Conservation (phyloP, 805 yeast species). For the Saccharomycopsis oosterbeekiorum region DNA sequence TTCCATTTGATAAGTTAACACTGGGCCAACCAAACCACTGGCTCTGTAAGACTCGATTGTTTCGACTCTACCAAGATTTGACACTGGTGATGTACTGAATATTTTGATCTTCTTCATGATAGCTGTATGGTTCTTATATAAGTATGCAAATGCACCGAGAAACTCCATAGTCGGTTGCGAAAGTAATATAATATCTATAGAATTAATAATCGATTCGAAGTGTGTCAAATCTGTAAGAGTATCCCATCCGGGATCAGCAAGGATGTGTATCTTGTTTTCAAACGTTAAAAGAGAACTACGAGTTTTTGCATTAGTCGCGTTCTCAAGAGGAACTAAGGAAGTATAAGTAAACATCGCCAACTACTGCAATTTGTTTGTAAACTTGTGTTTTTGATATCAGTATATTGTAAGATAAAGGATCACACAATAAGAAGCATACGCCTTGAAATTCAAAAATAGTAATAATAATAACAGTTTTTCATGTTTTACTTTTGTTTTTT, state of each 20-base stretch:
- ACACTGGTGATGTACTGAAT: conserved; percentile 84
- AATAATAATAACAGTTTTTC: background rate
- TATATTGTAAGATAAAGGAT: too few relatives aligned
- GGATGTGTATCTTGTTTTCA: conserved; percentile 30
- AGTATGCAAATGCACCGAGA: conserved; percentile 65
- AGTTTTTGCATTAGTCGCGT: conserved; percentile 12
- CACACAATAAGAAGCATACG: too few relatives aligned
- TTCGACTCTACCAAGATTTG: conserved; percentile 75
- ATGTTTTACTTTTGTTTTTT: background rate
- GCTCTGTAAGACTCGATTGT: conserved; percentile 76
- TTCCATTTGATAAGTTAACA: conserved; percentile 46
- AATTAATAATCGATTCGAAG: conserved; percentile 33
- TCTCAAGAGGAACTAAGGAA: conserved; percentile 21
- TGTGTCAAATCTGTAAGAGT: conserved; percentile 36
- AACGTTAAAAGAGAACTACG: conserved; percentile 46
- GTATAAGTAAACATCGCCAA: conserved; percentile 23
- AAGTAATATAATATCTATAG: conserved; percentile 61
- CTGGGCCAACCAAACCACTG: conserved; percentile 67
- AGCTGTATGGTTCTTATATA: conserved; percentile 37
- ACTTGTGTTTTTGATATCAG: background rate
- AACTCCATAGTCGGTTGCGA: conserved; percentile 80
- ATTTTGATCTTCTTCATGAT: conserved; percentile 40
- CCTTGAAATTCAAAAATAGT: too few relatives aligned
- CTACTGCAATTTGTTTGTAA: background rate
- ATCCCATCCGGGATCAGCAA: conserved; percentile 63